A percentile compares a stretch with the other conserved stretches of the same genome.
Evolutionary conservation across 129 eudicot species (phyloP).

Genomic region (Lonicera japonica): DNA sequence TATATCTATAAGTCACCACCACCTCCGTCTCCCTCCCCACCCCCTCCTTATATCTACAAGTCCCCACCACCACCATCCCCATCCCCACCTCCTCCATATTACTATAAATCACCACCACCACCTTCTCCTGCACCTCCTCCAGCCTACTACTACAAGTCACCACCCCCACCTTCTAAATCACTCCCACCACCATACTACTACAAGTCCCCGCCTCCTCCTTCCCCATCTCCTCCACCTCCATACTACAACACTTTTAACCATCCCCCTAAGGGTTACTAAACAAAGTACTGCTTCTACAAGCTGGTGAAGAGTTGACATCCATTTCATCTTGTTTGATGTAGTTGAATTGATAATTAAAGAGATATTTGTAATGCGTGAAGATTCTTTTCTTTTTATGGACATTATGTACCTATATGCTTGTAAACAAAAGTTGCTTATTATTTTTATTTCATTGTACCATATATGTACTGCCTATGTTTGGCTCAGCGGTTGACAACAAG

Average conservation of each 20-base stretch:
- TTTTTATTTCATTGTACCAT: too few species aligned
- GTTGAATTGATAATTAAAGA: too few species aligned
- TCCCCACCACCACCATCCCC: background rate
- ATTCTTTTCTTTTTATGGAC: too few species aligned
- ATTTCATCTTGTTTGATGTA: too few species aligned
- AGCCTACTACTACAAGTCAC: background rate
- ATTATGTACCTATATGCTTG: too few species aligned
- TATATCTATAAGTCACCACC: background rate
- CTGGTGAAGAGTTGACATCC: too few species aligned
- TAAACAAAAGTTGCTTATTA: too few species aligned
- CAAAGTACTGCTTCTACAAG: too few species aligned
- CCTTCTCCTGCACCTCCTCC: background rate
- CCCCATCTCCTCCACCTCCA: background rate
- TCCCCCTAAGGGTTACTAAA: background rate
- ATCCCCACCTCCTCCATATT: background rate
- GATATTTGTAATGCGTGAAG: too few species aligned
- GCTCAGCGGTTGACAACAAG: too few species aligned
- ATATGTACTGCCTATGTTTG: too few species aligned
- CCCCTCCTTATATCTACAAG: background rate
- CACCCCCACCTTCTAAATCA: background rate
- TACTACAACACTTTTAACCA: background rate
- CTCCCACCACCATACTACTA: background rate
- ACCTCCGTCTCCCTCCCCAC: background rate
- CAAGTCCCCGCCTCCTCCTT: background rate
- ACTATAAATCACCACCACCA: background rate